Percentiles rank a stretch among this genome's conserved stretches.
Evolutionary conservation across 2,329 filamentous ascomycete species (phyloP).

Genomic region (Trichoderma breve): DNA sequence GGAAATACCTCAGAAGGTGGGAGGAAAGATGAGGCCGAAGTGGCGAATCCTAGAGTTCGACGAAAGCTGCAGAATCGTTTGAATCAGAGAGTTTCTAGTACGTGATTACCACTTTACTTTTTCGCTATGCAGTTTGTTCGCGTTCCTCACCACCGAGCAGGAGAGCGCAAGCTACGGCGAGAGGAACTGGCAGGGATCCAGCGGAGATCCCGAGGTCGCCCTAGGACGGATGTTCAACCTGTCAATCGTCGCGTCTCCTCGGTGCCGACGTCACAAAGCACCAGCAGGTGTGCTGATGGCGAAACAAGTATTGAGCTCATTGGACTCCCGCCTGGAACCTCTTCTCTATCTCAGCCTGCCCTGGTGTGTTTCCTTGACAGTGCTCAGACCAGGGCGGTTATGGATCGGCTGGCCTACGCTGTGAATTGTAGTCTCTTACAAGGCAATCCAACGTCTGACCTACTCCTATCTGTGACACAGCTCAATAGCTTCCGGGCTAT

Average conservation of each 20-base stretch:
- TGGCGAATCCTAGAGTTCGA: background rate
- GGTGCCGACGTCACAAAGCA: background rate
- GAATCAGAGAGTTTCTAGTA: background rate
- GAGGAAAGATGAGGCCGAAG: background rate
- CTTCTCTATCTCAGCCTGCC: background rate
- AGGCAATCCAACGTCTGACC: background rate
- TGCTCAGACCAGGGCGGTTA: background rate
- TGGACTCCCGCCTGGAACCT: background rate
- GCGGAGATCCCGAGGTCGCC: background rate
- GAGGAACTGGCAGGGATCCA: background rate
- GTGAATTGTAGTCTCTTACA: background rate
- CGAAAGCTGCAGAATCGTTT: background rate
- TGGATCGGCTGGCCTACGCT: background rate
- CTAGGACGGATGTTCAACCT: background rate
- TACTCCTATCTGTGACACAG: background rate
- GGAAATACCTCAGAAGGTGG: background rate
- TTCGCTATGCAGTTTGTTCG: background rate
- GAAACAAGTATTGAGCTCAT: background rate
- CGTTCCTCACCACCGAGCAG: background rate
- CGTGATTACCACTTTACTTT: background rate
- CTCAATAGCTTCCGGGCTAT: conserved; percentile 5
- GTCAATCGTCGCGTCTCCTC: background rate
- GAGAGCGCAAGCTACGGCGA: background rate
- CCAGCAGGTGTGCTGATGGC: background rate
- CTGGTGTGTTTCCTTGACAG: background rate